Evolutionary conservation across 495 filamentous ascomycete species (phyloP).

Genomic region (Penicillium egyptiacum): DNA sequence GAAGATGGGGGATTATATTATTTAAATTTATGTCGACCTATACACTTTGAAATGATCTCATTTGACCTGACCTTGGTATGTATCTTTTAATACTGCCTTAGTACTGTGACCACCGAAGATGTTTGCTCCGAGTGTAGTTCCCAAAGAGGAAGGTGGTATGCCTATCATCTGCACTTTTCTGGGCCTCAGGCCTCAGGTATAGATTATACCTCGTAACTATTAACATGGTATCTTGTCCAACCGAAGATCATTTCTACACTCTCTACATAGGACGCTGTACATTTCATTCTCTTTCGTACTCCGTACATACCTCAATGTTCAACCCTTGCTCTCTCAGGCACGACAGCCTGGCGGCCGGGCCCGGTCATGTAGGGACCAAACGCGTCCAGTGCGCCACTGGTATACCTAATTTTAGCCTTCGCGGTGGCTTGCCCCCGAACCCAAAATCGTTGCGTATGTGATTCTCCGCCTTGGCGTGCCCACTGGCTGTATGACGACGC

Average conservation of each 20-base stretch:
- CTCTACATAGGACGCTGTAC: neutral
- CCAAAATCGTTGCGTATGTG: neutral
- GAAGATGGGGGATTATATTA: neutral
- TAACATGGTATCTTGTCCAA: neutral
- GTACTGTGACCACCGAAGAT: neutral
- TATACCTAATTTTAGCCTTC: constrained; percentile 3
- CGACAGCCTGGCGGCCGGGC: neutral
- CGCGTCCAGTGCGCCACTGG: constrained; percentile 14
- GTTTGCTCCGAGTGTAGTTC: constrained; percentile 5
- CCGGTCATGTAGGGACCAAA: constrained; percentile 21
- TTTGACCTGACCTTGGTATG: neutral
- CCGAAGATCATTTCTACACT: neutral
- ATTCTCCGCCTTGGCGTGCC: neutral
- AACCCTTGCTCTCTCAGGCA: neutral
- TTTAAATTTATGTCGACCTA: neutral
- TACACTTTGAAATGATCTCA: neutral
- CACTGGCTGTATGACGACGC: constrained; percentile 1
- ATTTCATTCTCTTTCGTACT: neutral
- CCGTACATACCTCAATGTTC: neutral
- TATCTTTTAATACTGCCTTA: neutral
- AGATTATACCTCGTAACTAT: neutral
- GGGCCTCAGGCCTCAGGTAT: neutral
- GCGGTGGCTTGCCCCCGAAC: neutral
- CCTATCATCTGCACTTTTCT: constrained; percentile 8
- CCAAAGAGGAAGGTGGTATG: neutral